Evolutionary conservation across 2,329 filamentous ascomycete species (phyloP).

Genomic region (Verticillium klebahnii): DNA sequence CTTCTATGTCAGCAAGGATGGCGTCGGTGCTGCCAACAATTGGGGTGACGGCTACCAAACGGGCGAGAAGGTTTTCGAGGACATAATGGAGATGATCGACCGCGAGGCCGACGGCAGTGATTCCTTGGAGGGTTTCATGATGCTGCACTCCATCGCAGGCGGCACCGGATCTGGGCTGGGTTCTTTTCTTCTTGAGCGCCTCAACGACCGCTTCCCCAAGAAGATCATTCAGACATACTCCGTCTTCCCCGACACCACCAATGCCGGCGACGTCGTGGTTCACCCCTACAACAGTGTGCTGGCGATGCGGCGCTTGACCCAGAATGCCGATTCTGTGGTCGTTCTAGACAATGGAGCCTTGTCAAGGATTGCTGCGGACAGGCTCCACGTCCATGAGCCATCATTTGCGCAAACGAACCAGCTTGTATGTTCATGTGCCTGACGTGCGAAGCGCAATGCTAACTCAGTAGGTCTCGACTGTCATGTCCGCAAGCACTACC

Average conservation of each 20-base stretch:
- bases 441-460: constrained; percentile 5
- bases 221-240: constrained; percentile 99
- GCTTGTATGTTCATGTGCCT: constrained; percentile 51
- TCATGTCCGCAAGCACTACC: constrained; percentile 97
- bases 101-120: constrained; percentile 97
- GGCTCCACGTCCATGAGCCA: constrained; percentile 89
- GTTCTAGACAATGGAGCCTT: constrained; percentile 95
- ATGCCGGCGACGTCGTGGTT: constrained; percentile 84
- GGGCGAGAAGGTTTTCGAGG: constrained; percentile 86
- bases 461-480: constrained; percentile 67
- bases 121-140: constrained; percentile 97
- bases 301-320: constrained; percentile 82
- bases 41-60: constrained; percentile 97
- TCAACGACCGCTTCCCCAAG: constrained; percentile 97
- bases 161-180: constrained; percentile 95
- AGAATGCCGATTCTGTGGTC: constrained; percentile 96
- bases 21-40: constrained; percentile 92
- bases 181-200: constrained; percentile 86
- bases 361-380: constrained; percentile 88
- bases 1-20: constrained; percentile 94
- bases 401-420: constrained; percentile 98
- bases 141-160: constrained; percentile 95
- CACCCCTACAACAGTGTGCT: constrained; percentile 98
- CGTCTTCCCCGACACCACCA: constrained; percentile 92
- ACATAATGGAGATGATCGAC: constrained; percentile 99